Evolutionary conservation across 192 early-diverging fungal genomes (phyloP).

Genomic region (Entrophospora sp.): DNA sequence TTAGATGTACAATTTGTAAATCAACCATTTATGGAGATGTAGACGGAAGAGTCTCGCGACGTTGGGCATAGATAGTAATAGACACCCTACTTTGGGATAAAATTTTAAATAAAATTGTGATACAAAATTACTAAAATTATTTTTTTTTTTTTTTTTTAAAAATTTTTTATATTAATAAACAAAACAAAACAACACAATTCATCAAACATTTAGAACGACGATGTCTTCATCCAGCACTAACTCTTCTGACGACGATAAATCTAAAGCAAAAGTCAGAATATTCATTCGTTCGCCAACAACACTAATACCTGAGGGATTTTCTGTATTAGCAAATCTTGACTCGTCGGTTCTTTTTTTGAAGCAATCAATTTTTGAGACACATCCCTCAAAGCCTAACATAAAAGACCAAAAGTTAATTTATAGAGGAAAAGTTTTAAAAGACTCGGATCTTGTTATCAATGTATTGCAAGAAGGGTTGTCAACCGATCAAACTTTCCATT

Average conservation of each 20-base stretch:
- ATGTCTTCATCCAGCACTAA: neutral
- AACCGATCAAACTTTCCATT: conserved; percentile 20
- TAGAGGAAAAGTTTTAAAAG: conserved; percentile 16
- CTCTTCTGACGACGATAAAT: neutral
- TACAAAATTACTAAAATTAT: too few relatives aligned
- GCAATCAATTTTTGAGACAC: conserved; percentile 3
- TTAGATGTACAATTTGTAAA: too few relatives aligned
- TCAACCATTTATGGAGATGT: too few relatives aligned
- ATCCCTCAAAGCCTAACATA: conserved; percentile 8
- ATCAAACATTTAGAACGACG: neutral
- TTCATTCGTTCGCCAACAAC: conserved; percentile 20
- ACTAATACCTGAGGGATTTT: conserved; percentile 9
- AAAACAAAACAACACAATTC: too few relatives aligned
- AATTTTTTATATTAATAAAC: too few relatives aligned
- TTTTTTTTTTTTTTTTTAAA: too few relatives aligned
- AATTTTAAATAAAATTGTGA: too few relatives aligned
- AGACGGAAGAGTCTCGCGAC: too few relatives aligned
- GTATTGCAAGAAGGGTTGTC: conserved; percentile 2
- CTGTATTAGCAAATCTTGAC: conserved; percentile 4
- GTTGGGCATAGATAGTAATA: too few relatives aligned
- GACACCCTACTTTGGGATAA: too few relatives aligned
- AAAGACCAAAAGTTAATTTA: conserved; percentile 19
- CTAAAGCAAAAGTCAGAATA: conserved; percentile 5
- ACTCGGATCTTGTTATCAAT: conserved; percentile 3
- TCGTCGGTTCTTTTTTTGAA: conserved; percentile 15